A percentile compares a stretch with the other conserved stretches of the same genome.
Conservation (phyloP, 257 asterid genomes). For the Mitragyna speciosa region DNA sequence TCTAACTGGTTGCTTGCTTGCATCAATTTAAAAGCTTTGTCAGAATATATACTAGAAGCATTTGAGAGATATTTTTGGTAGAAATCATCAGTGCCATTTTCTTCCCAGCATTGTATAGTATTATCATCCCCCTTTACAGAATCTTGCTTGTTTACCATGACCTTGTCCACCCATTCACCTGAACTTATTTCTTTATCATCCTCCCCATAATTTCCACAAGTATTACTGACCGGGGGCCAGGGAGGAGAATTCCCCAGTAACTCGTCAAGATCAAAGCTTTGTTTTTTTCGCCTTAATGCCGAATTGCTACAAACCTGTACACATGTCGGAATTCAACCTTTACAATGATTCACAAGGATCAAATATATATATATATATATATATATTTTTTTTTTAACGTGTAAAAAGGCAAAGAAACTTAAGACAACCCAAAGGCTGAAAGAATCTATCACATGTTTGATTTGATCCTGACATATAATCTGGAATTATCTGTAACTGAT, state of each 20-base stretch:
- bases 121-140: slow-evolving; percentile 31
- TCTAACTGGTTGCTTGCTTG: slow-evolving; percentile 48
- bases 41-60: slow-evolving; percentile 46
- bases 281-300: slow-evolving; percentile 57
- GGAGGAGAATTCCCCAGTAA: slow-evolving; percentile 69
- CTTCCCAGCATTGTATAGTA: slow-evolving; percentile 49
- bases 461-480: neutral
- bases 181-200: slow-evolving; percentile 66
- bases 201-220: slow-evolving; percentile 45
- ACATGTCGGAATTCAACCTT: slow-evolving; percentile 5
- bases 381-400: no score
- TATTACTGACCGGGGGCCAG: slow-evolving; percentile 75
- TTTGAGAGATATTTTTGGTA: slow-evolving; percentile 54
- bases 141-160: slow-evolving; percentile 90
- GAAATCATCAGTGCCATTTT: slow-evolving; percentile 44
- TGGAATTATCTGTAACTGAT: neutral
- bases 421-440: neutral
- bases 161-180: slow-evolving; percentile 96
- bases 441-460: neutral
- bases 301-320: slow-evolving; percentile 54
- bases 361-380: no score
- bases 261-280: slow-evolving; percentile 75
- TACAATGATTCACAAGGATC: neutral
- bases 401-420: neutral
- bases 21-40: slow-evolving; percentile 38